Evolutionary conservation across 345 rosid species (phyloP).

Genomic region (Camelina laxa): DNA sequence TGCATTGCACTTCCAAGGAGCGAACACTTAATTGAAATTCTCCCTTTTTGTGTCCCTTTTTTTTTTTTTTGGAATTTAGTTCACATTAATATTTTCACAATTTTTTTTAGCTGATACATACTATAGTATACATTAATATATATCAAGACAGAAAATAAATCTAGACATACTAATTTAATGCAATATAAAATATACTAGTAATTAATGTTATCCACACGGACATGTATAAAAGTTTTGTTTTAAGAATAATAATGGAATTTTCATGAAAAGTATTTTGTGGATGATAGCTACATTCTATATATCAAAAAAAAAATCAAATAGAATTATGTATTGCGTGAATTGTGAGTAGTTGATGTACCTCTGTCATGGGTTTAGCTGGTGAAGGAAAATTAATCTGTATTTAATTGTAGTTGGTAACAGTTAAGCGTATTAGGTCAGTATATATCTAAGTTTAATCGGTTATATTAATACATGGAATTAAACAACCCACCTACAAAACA

Average conservation of each 20-base stretch:
- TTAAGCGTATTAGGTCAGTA: constrained; percentile 42
- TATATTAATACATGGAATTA: constrained; percentile 2
- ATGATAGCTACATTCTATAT: background rate
- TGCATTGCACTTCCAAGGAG: constrained; percentile 38
- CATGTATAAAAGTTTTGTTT: constrained; percentile 30
- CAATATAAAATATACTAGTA: background rate
- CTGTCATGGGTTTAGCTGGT: constrained; percentile 40
- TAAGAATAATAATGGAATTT: background rate
- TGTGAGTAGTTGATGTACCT: constrained; percentile 37
- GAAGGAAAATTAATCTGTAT: constrained; percentile 29
- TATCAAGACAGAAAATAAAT: constrained; percentile 10
- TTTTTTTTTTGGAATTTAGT: background rate
- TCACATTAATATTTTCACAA: constrained; percentile 25
- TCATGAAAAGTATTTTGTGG: background rate
- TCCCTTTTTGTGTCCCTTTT: constrained; percentile 4
- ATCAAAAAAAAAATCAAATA: background rate
- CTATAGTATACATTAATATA: constrained; percentile 30
- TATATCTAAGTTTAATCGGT: constrained; percentile 30
- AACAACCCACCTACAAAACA: constrained; percentile 21
- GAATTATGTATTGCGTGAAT: constrained; percentile 16
- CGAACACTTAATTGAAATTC: constrained; percentile 20
- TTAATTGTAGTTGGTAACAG: constrained; percentile 42
- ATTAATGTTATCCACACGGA: constrained; percentile 39
- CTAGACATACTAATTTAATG: background rate
- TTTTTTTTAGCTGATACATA: constrained; percentile 2